Evolutionary conservation across 805 yeast species (phyloP), one percentile per base, ranked within the genome.

Genomic region (Lipomyces yamadae): DNA sequence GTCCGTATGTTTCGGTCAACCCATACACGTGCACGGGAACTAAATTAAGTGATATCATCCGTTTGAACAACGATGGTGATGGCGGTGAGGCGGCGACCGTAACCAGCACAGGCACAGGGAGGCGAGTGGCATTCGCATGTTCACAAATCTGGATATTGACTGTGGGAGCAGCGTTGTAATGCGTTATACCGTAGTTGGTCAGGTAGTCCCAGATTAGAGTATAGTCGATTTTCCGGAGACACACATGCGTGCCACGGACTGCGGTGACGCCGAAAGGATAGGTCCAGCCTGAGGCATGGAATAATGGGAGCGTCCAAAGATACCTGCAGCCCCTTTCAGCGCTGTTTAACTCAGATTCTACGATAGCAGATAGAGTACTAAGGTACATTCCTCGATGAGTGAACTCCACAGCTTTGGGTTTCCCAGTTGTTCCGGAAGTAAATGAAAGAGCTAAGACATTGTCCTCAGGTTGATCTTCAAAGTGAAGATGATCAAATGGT

Each of bases 21-120:
- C 80, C 80, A 63, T 77, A 77, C 67, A 72, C 72, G 64, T 77
- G 80, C 33, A 77, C 77, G 7, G 80, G 80, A 57, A 65, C 57
- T 32, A 77, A 71, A 64, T 77, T 77, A 61, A 68, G 69, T 15
- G 68, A 64, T 32, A 75, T 65, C 80, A 77, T 77, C 33, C 73
- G 74, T 67, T 75, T 70, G 67, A 77, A 77, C 34, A 77, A 71
- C 10, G 75, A 71, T 3, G 79, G 76, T 3, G 75, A 69, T 3
- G 80, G 80, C n/a, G 80, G 79, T 8, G 80, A 73, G 5, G 80
- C 80, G 13, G 80, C 80, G 7, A 77, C 80, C 18, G 75, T 74
- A 52, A 77, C 80, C 34, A 72, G 62, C 6, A 77, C 78, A 15
- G 64, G 68, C 34, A 72, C 69, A 10, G 72, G 65, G 7, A 76